A percentile compares a stretch with the other conserved stretches of the same genome.
These are phyloP conservation scores for Phytophthora idaei DNA, from an alignment of 352 stramenopile species.

Conservation along the genomic window DNA sequence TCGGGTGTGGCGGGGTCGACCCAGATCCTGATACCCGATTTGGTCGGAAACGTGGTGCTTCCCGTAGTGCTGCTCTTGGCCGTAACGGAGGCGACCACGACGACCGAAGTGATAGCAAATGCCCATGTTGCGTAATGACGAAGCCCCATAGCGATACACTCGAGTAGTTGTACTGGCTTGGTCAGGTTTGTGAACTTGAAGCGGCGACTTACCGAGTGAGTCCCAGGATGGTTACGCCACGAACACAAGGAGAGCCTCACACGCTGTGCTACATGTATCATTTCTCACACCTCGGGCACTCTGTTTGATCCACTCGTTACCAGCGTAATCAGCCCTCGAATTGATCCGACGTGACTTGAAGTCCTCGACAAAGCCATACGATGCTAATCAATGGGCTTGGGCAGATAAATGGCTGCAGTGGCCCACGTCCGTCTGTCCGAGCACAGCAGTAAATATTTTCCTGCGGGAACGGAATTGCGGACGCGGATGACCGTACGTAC, in stretches of 20 bases:
- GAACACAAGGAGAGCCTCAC: neutral
- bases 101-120: neutral
- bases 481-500: neutral
- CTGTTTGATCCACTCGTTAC: constrained; percentile 3
- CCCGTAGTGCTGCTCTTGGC: constrained; percentile 15
- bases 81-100: constrained; percentile 1
- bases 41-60: constrained; percentile 35
- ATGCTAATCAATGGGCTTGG: neutral
- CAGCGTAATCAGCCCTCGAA: neutral
- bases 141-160: constrained; percentile 11
- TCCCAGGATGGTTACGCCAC: neutral
- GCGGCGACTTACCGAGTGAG: constrained; percentile 37
- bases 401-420: neutral
- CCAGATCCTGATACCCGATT: constrained; percentile 50
- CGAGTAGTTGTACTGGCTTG: neutral
- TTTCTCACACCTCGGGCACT: constrained; percentile 6
- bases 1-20: constrained; percentile 65
- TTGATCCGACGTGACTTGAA: constrained; percentile 1
- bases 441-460: constrained; percentile 1
- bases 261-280: neutral
- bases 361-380: neutral
- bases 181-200: constrained; percentile 34
- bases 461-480: constrained; percentile 1
- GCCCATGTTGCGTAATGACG: constrained; percentile 8
- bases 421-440: neutral